Evolutionary conservation across 2,329 filamentous ascomycete genomes (phyloP), one percentile per base, ranked within the genome.

Genomic region (Aspergillus sp.): DNA sequence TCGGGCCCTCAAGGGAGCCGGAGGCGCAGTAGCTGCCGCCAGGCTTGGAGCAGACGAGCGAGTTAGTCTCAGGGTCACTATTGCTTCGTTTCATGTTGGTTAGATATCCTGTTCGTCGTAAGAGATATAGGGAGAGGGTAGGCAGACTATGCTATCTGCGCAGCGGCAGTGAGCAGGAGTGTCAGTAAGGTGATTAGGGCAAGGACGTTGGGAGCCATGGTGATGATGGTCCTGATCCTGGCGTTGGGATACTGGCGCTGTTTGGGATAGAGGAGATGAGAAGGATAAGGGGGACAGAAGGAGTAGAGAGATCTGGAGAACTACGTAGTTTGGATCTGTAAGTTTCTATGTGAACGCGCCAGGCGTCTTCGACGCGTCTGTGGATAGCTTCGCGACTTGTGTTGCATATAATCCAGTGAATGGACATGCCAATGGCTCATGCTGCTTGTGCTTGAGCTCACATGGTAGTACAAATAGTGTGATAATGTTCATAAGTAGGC

Each of bases 21-120:
- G 57, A 49, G 42, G 51, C 25, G 36, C 68, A 70, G 58, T 68
- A 70, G 25, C 48, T 59, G 38, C 61, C 60, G 21, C 57, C 62
- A 7, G 58, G 41, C 10, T 60, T 60, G 11, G 66, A 65, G 57
- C 68, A 70, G 23, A 61, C 8, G n/a, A 70, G 58, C 8, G 32
- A 54, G 56, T 67, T 67, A n/a, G 60, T 61, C 21, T 61, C 38
- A 1, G 61, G 49, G 44, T 67, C 41, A 30, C 68, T 70, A 44
- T 6, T 57, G 21, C n/a, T n/a, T 32, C 23, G 15, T 36, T 36
- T 15, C 32, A 13, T 13, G 19, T 54, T 50, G 47, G 30, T n/a
- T n/a, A 44, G 25, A 25, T 42, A 17, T 13, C 11, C 23, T 41
- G n/a, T 30, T 10, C 13, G 3, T 39, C 55, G 8, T 30, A 7